Evolutionary conservation across 2,329 filamentous ascomycete genomes (phyloP).

Genomic region (Talaromyces atroroseus): DNA sequence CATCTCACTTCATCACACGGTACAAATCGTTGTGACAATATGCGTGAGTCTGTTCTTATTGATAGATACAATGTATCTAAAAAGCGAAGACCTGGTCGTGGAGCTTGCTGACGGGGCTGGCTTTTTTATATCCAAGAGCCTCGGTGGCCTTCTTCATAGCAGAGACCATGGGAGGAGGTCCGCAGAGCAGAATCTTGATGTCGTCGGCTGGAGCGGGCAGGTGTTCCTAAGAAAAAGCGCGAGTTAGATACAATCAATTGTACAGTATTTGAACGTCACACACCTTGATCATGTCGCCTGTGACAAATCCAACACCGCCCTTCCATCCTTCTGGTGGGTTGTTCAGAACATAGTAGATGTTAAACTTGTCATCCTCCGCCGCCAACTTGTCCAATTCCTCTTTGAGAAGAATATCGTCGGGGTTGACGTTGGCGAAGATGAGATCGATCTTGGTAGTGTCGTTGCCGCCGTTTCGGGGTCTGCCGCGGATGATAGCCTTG

Average conservation of each 20-base stretch:
- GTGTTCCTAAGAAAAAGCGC: slow-evolving; percentile 28
- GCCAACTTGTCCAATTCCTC: slow-evolving; percentile 81
- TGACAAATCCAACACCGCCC: slow-evolving; percentile 91
- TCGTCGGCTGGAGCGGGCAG: slow-evolving; percentile 78
- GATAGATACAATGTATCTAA: slow-evolving; percentile 40
- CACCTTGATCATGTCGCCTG: slow-evolving; percentile 89
- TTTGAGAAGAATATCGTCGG: slow-evolving; percentile 85
- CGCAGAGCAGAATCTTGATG: slow-evolving; percentile 90
- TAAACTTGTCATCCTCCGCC: slow-evolving; percentile 72
- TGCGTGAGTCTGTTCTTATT: background rate
- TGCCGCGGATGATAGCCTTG: slow-evolving; percentile 79
- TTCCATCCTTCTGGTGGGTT: slow-evolving; percentile 89
- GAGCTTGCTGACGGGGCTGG: slow-evolving; percentile 91
- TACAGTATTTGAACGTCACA: slow-evolving; percentile 20
- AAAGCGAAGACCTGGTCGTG: slow-evolving; percentile 98
- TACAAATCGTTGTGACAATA: background rate
- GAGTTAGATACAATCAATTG: slow-evolving; percentile 19
- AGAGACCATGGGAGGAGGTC: slow-evolving; percentile 92
- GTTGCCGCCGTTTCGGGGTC: slow-evolving; percentile 57
- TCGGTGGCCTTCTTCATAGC: slow-evolving; percentile 96
- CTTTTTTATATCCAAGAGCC: slow-evolving; percentile 84
- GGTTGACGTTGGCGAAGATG: slow-evolving; percentile 94
- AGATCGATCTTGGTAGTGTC: slow-evolving; percentile 87
- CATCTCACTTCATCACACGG: background rate
- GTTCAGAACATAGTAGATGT: slow-evolving; percentile 92